Base-by-base conservation (phyloP, 2,329 filamentous ascomycete species). In the Fusarium pseudograminearum region DNA sequence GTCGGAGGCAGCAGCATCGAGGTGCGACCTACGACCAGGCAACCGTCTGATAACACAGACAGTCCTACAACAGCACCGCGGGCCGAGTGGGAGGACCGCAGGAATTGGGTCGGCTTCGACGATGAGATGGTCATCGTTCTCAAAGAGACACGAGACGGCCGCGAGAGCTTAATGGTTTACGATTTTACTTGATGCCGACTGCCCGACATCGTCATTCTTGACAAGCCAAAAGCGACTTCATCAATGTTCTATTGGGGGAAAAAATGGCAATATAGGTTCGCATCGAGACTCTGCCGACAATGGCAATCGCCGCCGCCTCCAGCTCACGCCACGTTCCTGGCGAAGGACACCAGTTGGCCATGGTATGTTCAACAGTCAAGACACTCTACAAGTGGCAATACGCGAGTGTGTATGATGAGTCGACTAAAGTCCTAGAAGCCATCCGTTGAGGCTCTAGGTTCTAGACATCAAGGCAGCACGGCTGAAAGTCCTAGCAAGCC, bases 71-170 rank as follows among this genome's bases (percentile, higher is more conserved):
- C 42, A 14, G 46, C 55, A 6, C 44, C 63, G 56, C 56, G 66
- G n/a, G 57, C 73, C 31, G 74, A 77, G 40, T 81, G 81, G 77
- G 82, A 86, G 36, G 84, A 84, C 61, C 78, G 80, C 50, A 81
- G 84, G 62, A 86, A 86, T 53, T 95, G 91, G 88, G 89, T 97
- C 11, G 93, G 93, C 0, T 97, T 97, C 74, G 93, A 97, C 74
- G 93, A 97, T 44, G 93, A 97, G 79, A 93, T 93, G 81, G 92
- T 97, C n/a, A 90, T 97, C 65, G 89, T 97, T 42, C 83, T 97
- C 52, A 90, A 92, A 69, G 92, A 95, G 79, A 87, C 88, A 68
- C 79, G 82, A 28, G 83, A 87, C 28, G 92, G 92, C 2, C 85
- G 86, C 40, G 92, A 95, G 76, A 89, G 91, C 65, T 79, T 97